Evolutionary conservation across 768 basidiomycete species (phyloP), one percentile per base, ranked within the genome.

Genomic region (Boletus reticuloceps): DNA sequence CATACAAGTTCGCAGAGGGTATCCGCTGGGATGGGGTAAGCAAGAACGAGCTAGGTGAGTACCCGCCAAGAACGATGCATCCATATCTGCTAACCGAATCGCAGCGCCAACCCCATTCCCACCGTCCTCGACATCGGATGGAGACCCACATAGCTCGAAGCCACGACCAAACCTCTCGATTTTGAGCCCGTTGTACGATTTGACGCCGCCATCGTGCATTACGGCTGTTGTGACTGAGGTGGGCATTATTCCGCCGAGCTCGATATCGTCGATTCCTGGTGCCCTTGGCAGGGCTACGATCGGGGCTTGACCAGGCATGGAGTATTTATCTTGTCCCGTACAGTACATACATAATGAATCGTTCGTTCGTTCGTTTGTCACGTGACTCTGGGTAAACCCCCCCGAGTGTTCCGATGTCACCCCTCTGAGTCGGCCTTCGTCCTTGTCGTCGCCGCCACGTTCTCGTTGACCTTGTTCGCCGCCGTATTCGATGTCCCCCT

Each of bases 181-280:
- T 20, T 75, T 97, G 58, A 91, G 89, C 69, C 89, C 96, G 7
- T 72, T 98, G 13, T 99, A 98, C 66, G 97, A 99, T 70, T 77
- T 98, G 42, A 97, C 97, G 3, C 92, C 96, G 2, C 89, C 95
- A 1, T 83, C 82, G 19, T 89, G 85, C 67, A 94, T 99, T 58
- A 96, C 97, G 2, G 96, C 91, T 17, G 92, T 99, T 22, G 94
- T 98, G 51, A 98, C 96, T 4, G 97, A 99, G 74, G 94, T 95
- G 42, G 96, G 96, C 2, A 77, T 98, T 51, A 97, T 96, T 58
- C 94, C 94, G 5, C 92, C 94, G 0, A 93, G 87, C 61, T 92
- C 92, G 58, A 91, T 95, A 60, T 85, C 88, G 63, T 88, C 88
- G 38, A 89, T 93, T 70, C 86, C 88, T 17, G 75, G 88, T 51